Percentiles rank a stretch among this genome's conserved stretches.
Evolutionary conservation across 345 rosid genomes (phyloP).

Genomic region (thale cress (Arabidopsis thaliana)): DNA sequence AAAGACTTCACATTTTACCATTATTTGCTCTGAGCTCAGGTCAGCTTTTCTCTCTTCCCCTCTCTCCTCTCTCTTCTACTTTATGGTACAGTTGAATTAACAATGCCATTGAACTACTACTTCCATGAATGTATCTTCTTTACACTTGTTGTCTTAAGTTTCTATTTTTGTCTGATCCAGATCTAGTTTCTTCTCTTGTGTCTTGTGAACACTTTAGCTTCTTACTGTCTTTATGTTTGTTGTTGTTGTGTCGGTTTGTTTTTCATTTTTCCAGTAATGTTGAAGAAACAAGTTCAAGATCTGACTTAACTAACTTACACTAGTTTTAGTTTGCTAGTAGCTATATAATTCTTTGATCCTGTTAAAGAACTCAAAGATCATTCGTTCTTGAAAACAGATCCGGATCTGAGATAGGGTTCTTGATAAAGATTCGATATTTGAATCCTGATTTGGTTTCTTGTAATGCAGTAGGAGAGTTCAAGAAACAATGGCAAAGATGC

Average conservation of each 20-base stretch:
- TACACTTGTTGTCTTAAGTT: slow-evolving; percentile 37
- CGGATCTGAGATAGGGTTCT: slow-evolving; percentile 40
- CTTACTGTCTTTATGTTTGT: slow-evolving; percentile 14
- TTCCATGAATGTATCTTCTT: slow-evolving; percentile 3
- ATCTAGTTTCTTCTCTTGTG: slow-evolving; percentile 36
- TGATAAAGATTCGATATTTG: slow-evolving; percentile 7
- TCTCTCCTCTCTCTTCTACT: slow-evolving; percentile 29
- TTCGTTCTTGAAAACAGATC: slow-evolving; percentile 34
- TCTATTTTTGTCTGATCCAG: slow-evolving; percentile 38
- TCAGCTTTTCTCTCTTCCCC: slow-evolving; percentile 34
- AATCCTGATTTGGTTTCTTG: slow-evolving; percentile 28
- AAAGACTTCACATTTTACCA: slow-evolving; percentile 17
- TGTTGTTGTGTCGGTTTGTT: slow-evolving; percentile 27
- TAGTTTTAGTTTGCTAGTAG: slow-evolving; percentile 17
- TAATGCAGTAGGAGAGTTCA: slow-evolving; percentile 23
- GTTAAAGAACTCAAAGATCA: neutral
- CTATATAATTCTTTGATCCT: neutral
- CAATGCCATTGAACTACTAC: slow-evolving; percentile 38
- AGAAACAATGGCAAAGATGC: slow-evolving; percentile 48
- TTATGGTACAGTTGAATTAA: neutral
- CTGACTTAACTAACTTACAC: slow-evolving; percentile 2
- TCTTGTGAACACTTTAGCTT: slow-evolving; percentile 25
- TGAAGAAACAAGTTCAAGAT: slow-evolving; percentile 18
- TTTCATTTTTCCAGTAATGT: slow-evolving; percentile 18
- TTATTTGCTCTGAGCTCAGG: slow-evolving; percentile 25